phyloP scores from a whole-genome alignment of 192 early-diverging fungal genomes.

The Podila minutissima region DNA sequence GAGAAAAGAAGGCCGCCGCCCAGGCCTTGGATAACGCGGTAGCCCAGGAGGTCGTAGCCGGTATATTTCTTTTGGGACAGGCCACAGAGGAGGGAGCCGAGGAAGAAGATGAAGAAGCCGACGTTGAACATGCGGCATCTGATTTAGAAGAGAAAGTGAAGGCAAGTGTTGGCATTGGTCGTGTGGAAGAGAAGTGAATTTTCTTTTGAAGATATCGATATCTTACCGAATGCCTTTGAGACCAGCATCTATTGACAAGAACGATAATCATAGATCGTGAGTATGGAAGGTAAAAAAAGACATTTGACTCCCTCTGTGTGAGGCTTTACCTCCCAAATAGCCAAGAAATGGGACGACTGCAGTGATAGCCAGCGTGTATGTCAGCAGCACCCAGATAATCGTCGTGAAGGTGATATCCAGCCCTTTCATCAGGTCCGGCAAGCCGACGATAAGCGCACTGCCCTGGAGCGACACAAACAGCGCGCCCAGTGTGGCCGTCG shows the following conservation, averaged over 20 bases:
- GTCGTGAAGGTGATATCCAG: constrained; percentile 12
- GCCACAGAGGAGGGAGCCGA: constrained; percentile 5
- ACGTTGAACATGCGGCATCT: constrained; percentile 20
- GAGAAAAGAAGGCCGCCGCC: constrained; percentile 16
- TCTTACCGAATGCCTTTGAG: constrained; percentile 13
- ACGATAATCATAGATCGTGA: no score
- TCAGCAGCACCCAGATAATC: constrained; percentile 20
- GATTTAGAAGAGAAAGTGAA: background rate
- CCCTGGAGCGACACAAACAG: constrained; percentile 22
- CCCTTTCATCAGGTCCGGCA: constrained; percentile 18
- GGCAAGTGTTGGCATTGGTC: background rate
- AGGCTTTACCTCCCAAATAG: constrained; percentile 1
- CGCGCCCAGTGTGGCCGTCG: constrained; percentile 14
- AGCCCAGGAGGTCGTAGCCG: constrained; percentile 18
- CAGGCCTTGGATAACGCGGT: constrained; percentile 21
- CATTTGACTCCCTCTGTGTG: no score
- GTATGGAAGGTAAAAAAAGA: no score
- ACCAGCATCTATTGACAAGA: background rate
- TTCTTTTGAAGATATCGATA: background rate
- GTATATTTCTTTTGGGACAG: constrained; percentile 10
- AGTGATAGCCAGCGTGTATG: constrained; percentile 15
- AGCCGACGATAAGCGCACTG: constrained; percentile 17
- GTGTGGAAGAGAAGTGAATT: background rate
- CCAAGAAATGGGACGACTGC: constrained; percentile 5
- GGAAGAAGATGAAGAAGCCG: constrained; percentile 7